phyloP scores from a whole-genome alignment of 495 filamentous ascomycete genomes.

The Schizothecium vesticola region DNA sequence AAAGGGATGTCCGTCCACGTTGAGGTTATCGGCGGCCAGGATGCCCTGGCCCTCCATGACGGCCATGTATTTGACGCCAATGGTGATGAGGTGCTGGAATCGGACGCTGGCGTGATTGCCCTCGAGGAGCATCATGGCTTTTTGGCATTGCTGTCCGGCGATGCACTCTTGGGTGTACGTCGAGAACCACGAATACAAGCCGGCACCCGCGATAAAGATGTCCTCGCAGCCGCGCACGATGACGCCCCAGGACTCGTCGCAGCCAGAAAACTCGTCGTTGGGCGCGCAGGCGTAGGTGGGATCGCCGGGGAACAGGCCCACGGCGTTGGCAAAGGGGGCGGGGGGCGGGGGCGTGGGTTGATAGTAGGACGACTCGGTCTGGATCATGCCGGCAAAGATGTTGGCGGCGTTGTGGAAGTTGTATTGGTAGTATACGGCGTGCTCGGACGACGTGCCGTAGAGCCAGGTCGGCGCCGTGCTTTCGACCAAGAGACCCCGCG shows the following conservation, averaged over 20 bases:
- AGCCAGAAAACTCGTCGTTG: background rate
- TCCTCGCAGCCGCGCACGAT: background rate
- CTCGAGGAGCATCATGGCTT: background rate
- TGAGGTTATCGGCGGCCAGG: slow-evolving; percentile 22
- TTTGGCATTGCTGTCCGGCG: background rate
- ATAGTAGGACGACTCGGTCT: slow-evolving; percentile 2
- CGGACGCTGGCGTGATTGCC: background rate
- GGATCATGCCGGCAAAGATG: slow-evolving; percentile 5
- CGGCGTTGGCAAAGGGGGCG: background rate
- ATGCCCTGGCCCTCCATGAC: slow-evolving; percentile 22
- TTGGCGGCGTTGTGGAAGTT: slow-evolving; percentile 22
- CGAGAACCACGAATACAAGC: slow-evolving; percentile 1
- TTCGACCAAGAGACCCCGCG: slow-evolving; percentile 3
- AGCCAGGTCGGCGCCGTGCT: slow-evolving; percentile 6
- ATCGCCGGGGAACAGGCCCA: background rate
- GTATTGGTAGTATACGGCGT: slow-evolving; percentile 34
- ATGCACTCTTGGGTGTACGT: background rate
- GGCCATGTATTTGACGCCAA: background rate
- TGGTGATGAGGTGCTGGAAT: background rate
- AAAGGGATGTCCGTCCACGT: slow-evolving; percentile 20
- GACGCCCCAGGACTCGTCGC: background rate
- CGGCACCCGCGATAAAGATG: background rate
- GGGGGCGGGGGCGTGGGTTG: background rate
- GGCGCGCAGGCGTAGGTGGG: background rate
- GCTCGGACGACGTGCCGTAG: slow-evolving; percentile 15